phyloP scores from a whole-genome alignment of 345 rosid species.

The Gossypium sturtianum region DNA sequence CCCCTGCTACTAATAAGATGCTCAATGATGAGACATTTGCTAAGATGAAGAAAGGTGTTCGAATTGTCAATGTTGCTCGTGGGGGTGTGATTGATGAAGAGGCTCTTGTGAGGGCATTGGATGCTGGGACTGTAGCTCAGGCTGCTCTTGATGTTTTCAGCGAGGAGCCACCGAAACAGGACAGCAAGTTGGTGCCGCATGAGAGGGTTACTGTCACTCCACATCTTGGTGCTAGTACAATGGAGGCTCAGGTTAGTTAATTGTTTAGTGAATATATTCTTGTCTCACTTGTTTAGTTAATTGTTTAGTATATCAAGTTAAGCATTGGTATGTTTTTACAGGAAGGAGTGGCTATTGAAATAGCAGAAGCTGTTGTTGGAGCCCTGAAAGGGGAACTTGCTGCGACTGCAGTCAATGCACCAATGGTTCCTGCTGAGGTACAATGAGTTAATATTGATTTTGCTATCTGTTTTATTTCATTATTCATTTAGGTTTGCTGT shows the following conservation, averaged over 20 bases:
- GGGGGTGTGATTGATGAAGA: constrained; percentile 94
- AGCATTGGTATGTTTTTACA: constrained; percentile 11
- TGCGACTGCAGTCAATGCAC: constrained; percentile 89
- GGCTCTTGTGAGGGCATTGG: constrained; percentile 75
- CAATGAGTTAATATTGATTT: not conserved
- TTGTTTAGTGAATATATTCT: not conserved
- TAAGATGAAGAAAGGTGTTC: constrained; percentile 87
- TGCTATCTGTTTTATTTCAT: not conserved
- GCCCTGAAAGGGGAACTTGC: constrained; percentile 91
- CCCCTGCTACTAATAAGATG: constrained; percentile 64
- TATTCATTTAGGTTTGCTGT: not conserved
- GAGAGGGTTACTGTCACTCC: constrained; percentile 80
- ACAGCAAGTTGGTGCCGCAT: constrained; percentile 70
- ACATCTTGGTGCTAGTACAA: constrained; percentile 91
- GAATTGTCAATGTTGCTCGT: constrained; percentile 84
- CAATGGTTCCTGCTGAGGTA: constrained; percentile 95
- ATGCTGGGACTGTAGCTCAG: constrained; percentile 84
- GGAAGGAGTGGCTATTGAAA: constrained; percentile 94
- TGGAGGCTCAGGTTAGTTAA: constrained; percentile 73
- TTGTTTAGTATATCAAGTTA: not conserved
- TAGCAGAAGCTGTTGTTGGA: constrained; percentile 89
- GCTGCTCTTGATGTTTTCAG: constrained; percentile 90
- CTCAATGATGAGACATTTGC: constrained; percentile 75
- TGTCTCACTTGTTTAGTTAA: constrained; percentile 15
- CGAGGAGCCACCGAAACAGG: constrained; percentile 65